Percentiles rank a stretch among this genome's conserved stretches.
phyloP scores from a whole-genome alignment of 2,329 filamentous ascomycete genomes.

The Cladosporium halotolerans region DNA sequence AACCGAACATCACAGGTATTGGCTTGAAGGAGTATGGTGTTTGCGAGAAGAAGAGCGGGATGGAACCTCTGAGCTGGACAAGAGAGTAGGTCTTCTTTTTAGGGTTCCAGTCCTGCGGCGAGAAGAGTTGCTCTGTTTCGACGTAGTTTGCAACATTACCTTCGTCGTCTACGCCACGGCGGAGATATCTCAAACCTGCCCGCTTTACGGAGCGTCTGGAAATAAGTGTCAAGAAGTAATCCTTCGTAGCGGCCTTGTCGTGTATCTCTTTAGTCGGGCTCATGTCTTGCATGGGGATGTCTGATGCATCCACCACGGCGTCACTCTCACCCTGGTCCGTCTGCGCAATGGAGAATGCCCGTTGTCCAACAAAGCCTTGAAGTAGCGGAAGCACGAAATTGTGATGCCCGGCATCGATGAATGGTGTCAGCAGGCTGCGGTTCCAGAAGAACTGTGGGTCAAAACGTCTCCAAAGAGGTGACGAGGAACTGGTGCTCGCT shows the following conservation, averaged over 20 bases:
- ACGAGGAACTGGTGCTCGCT: slow-evolving; percentile 35
- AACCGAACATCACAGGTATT: slow-evolving; percentile 73
- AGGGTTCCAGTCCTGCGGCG: slow-evolving; percentile 58
- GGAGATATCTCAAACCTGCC: slow-evolving; percentile 81
- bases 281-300: slow-evolving; percentile 1
- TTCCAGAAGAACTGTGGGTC: slow-evolving; percentile 88
- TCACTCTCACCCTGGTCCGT: slow-evolving; percentile 23
- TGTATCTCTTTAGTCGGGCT: background rate
- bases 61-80: slow-evolving; percentile 80
- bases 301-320: slow-evolving; percentile 20
- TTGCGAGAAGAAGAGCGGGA: slow-evolving; percentile 92
- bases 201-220: slow-evolving; percentile 83
- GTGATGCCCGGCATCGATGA: slow-evolving; percentile 67
- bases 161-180: slow-evolving; percentile 83
- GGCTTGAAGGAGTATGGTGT: slow-evolving; percentile 91
- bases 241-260: slow-evolving; percentile 19
- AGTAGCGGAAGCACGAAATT: slow-evolving; percentile 72
- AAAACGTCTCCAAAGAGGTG: slow-evolving; percentile 64
- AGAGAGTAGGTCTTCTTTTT: slow-evolving; percentile 68
- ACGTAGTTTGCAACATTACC: slow-evolving; percentile 85
- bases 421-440: slow-evolving; percentile 62
- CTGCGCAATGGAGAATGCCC: slow-evolving; percentile 55
- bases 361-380: slow-evolving; percentile 90
- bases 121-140: slow-evolving; percentile 92
- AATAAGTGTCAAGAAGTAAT: slow-evolving; percentile 78